Evolutionary conservation across 108 stramenopile species (phyloP), one percentile per base, ranked within the genome.

Genomic region (Epithemia pelagica): DNA sequence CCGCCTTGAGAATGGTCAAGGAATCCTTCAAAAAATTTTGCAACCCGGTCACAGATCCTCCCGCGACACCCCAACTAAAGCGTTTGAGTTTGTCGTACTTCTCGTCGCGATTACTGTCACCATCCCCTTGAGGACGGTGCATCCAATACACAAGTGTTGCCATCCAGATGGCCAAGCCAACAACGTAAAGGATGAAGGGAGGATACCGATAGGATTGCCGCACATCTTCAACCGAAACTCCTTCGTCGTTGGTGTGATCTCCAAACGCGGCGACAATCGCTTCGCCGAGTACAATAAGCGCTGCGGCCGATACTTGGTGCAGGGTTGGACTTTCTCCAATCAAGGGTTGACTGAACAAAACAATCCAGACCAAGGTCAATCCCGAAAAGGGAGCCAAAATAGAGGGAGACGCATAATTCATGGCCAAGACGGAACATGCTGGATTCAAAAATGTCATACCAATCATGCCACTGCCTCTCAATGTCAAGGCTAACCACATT

Each of bases 361-460:
- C 78, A 0, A 94, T 82, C 89, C 89, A 94, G 0, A 91, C 90
- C n/a, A 94, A 62, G 10, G 93, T 90, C 15, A 94, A 74, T 31
- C 93, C 93, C 18, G 78, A 80, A 68, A 94, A 94, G 0, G 93
- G 93, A 25, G 93, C 93, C 54, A 91, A 59, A 52, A 94, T 89
- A 2, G 74, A 76, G n/a, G 93, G 93, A 32, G 83, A 84, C 15
- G 90, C 90, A 70, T 89, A 91, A 31, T 84, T 82, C 89, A 94
- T 91, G 7, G 93, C 89, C 30, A 89, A 54, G 1, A 94, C 86
- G 58, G 85, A 82, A 53, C 76, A 88, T 10, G 84, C 25, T 21
- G 93, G 93, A 74, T 90, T 94, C 30, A 94, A 65, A 52, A 86
- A 72, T 0, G 84, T 80, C 92, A 93, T 93, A 1, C 92, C 92